Evolutionary conservation across 192 early-diverging fungal genomes (phyloP), one percentile per base, ranked within the genome.

Genomic region (Entomortierella lignicola): DNA sequence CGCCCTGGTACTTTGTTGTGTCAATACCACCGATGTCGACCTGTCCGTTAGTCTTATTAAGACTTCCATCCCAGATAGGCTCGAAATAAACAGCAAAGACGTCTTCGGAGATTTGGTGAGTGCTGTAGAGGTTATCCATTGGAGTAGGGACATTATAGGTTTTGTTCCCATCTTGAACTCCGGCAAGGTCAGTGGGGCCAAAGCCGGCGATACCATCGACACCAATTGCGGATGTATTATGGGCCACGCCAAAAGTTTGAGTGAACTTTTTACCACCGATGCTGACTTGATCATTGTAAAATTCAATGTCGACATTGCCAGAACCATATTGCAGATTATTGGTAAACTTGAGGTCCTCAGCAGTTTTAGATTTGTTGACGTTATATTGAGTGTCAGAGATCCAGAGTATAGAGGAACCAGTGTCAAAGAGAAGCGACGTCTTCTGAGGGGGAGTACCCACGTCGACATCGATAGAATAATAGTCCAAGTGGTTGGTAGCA

Each of bases 11-110:
- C 53, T 87, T 86, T 11, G 55, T 39, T 0, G 39, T 5, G 61
- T 89, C 88, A 48, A 85, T 65, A 25, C 87, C 87, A 34, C 85
- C 86, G 71, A 90, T 81, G 18, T 73, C 80, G 21, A 90, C 71
- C 60, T 85, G 81, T 1, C 87, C 89, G 32, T 69, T 60, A 43
- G 84, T 66, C 30, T 58, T 63, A 53, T 81, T 70, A 20, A n/a
- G 32, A 50, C 37, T 48, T 65, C 85, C 72, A 59, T 65, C 56
- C 44, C 34, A 64, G 64, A 68, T 60, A 25, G 75, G 75, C 18
- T 39, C 52, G 31, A 89, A 82, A 60, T 85, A 85, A 62, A 89
- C 86, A 30, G 70, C 83, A 61, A 89, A 77, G 48, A 82, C 72
- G 25, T 82, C 63, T 18, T 60, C 32, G 18, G 42, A 21, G 60